Base-by-base conservation (phyloP, 176 grass and related monocot genomes). In the Eragrostis nindensis region DNA sequence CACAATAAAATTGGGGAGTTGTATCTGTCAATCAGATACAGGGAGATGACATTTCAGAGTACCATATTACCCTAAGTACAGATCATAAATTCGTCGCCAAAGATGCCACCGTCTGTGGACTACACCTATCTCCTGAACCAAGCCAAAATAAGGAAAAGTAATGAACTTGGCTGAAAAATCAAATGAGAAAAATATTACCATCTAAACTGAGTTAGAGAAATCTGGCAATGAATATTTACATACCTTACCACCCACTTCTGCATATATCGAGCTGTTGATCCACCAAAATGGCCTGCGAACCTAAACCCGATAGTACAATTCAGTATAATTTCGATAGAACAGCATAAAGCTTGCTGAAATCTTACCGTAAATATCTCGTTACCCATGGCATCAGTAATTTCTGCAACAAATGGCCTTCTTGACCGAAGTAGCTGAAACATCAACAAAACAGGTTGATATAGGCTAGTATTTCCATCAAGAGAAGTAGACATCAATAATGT, bases 21-120 rank as follows among this genome's bases (percentile, higher is more conserved):
- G 65, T n/a, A 47, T 61, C 54, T 66, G 48, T 66, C 76, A 70
- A 59, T 10, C 14, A 71, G 41, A 82, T 48, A 78, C n/a, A 73
- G 65, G 57, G 10, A 79, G 60, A 42, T 24, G 54, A 24, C 7
- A 60, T 36, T 40, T 21, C 56, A 60, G 78, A 65, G 70, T 56
- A 29, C 3, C 38, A 66, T 59, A 64, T 89, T 95, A 98, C 96
- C 96, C 96, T 87, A 98, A 93, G 68, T 98, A 98, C 40, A 98
- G 86, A 62, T 98, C 96, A 93, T 98, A 98, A 84, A 95, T 95
- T 82, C 96, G 90, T 65, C 88, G 92, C 96, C 90, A 98, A 71
- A 98, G 86, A 91, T 98, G 96, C 92, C 96, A 98, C 64, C 92
- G 96, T 75, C 92, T 92, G 72, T 98, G 92, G 18, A 98, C 96